phyloP scores from a whole-genome alignment of 2,329 filamentous ascomycete species.

The Microascus cirrosus region DNA sequence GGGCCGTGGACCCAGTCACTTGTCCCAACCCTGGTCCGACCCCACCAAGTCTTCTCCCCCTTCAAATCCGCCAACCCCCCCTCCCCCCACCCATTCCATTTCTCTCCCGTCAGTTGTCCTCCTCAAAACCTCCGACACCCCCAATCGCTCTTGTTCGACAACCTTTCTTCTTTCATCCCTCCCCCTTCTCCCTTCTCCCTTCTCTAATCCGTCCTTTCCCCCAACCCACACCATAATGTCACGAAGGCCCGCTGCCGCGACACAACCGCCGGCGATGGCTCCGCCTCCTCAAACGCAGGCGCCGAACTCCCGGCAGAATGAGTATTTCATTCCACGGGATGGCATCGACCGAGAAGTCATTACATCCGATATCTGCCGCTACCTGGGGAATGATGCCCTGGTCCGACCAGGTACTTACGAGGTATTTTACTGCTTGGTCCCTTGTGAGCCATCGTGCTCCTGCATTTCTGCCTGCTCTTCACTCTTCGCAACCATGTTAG shows the following conservation, averaged over 20 bases:
- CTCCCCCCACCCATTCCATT: constrained; percentile 2
- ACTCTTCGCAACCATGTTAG: neutral
- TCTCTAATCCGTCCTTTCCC: neutral
- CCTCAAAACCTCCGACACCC: constrained; percentile 11
- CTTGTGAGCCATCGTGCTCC: neutral
- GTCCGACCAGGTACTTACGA: constrained; percentile 65
- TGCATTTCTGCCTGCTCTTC: neutral
- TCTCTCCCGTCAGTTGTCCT: constrained; percentile 13
- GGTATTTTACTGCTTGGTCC: constrained; percentile 30
- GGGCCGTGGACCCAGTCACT: neutral
- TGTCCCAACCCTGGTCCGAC: constrained; percentile 4
- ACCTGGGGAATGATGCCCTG: constrained; percentile 71
- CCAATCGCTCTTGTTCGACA: constrained; percentile 8
- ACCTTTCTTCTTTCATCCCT: constrained; percentile 8
- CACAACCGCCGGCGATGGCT: constrained; percentile 18
- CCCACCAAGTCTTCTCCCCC: constrained; percentile 3
- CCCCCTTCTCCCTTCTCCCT: constrained; percentile 1
- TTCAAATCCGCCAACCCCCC: constrained; percentile 5
- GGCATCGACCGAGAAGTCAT: constrained; percentile 78
- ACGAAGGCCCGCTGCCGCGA: constrained; percentile 19
- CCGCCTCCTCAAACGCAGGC: constrained; percentile 18
- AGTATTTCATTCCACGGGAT: constrained; percentile 71
- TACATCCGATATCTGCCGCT: constrained; percentile 74
- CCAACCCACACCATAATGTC: constrained; percentile 21
- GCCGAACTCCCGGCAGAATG: constrained; percentile 44